Evolutionary conservation across 495 filamentous ascomycete species (phyloP).

Genomic region (Aspergillus indologenus): DNA sequence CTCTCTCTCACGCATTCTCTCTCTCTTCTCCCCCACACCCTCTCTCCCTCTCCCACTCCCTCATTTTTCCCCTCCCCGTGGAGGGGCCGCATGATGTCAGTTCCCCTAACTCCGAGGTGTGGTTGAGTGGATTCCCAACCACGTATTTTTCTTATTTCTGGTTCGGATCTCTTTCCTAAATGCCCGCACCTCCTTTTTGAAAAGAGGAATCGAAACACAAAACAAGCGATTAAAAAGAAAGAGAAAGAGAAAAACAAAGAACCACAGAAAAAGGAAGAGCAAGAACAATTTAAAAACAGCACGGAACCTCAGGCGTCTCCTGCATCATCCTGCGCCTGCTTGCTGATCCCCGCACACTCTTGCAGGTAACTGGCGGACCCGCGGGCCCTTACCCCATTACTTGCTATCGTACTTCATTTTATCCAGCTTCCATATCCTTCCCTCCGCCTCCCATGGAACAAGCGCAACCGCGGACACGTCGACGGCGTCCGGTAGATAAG

Average conservation of each 20-base stretch:
- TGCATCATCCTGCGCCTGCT: not conserved
- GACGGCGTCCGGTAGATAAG: slow-evolving; percentile 30
- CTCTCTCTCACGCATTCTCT: too few species aligned
- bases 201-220: too few species aligned
- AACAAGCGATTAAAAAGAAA: too few species aligned
- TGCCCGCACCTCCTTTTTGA: not conserved
- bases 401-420: not conserved
- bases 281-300: not conserved
- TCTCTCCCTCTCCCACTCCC: not conserved
- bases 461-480: slow-evolving; percentile 20
- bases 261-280: too few species aligned
- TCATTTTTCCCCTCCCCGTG: not conserved
- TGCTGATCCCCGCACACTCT: not conserved
- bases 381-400: not conserved
- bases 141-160: not conserved
- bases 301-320: not conserved
- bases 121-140: not conserved
- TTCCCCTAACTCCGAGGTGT: not conserved
- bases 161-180: not conserved
- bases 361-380: not conserved
- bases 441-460: slow-evolving; percentile 18
- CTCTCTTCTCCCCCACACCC: not conserved
- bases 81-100: not conserved
- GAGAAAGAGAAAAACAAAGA: too few species aligned
- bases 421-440: not conserved